A percentile compares a stretch with the other conserved stretches of the same genome.
phyloP scores from a whole-genome alignment of 106 monocot species.

The Apostasia ramifera region DNA sequence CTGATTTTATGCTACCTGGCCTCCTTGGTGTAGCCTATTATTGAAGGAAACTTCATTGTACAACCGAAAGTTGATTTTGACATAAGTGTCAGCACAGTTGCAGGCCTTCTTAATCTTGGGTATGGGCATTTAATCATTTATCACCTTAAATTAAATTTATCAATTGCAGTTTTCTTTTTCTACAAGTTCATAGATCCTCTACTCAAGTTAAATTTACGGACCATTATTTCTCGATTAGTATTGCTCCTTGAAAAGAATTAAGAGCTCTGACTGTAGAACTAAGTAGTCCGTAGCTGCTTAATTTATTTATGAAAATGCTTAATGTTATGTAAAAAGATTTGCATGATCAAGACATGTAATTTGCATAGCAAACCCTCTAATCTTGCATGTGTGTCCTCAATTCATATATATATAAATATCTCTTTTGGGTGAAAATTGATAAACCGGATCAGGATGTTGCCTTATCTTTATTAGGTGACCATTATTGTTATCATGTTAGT shows the following conservation, averaged over 20 bases:
- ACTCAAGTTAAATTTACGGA: no score
- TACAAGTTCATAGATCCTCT: no score
- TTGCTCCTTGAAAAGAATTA: no score
- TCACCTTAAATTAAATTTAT: neutral
- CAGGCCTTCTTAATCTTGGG: constrained; percentile 95
- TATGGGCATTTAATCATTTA: constrained; percentile 16
- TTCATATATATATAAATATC: no score
- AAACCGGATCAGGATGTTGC: no score
- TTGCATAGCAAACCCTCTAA: no score
- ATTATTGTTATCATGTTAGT: no score
- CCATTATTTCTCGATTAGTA: no score
- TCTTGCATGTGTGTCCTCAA: no score
- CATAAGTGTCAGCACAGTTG: constrained; percentile 94
- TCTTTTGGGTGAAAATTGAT: no score
- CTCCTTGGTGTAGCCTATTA: constrained; percentile 56
- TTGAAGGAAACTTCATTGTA: constrained; percentile 92
- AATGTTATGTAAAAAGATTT: neutral
- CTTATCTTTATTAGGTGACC: no score
- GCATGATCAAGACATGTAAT: no score
- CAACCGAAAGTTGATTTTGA: constrained; percentile 99
- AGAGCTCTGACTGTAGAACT: neutral
- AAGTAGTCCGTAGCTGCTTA: neutral
- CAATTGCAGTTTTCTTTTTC: neutral
- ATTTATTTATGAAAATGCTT: neutral
- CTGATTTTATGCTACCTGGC: constrained; percentile 7